phyloP scores from a whole-genome alignment of 164 flowering plant species.

The Stephania japonica region DNA sequence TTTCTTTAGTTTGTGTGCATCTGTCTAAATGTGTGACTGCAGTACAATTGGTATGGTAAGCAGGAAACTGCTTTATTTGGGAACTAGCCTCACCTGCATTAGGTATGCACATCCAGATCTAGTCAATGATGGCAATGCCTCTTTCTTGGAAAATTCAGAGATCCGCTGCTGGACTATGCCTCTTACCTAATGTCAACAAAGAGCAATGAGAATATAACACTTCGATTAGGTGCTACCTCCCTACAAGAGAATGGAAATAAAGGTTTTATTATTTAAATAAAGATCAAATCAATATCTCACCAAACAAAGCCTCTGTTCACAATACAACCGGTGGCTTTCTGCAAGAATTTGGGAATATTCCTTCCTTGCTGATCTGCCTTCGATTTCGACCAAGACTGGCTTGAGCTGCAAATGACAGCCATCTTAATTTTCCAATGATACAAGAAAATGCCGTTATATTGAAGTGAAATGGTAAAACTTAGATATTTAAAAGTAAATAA shows the following conservation, averaged over 20 bases:
- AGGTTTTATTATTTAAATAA: conserved; percentile 3
- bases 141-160: conserved; percentile 88
- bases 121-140: conserved; percentile 81
- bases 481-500: neutral
- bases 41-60: too few relatives aligned
- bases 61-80: neutral
- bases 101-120: conserved; percentile 97
- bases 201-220: neutral
- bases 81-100: conserved; percentile 63
- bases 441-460: neutral
- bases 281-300: conserved; percentile 36
- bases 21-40: too few relatives aligned
- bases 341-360: conserved; percentile 78
- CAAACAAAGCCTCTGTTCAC: conserved; percentile 92
- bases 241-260: neutral
- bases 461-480: neutral
- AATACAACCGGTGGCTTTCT: conserved; percentile 90
- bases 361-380: conserved; percentile 82
- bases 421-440: neutral
- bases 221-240: neutral
- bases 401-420: conserved; percentile 57
- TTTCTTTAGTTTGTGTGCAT: too few relatives aligned
- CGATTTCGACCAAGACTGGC: conserved; percentile 80
- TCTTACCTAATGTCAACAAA: conserved; percentile 42
- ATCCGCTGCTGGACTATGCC: conserved; percentile 86